Evolutionary conservation across 164 flowering plant genomes (phyloP), one percentile per base, ranked within the genome.

Genomic region (Stephania yunnanensis): DNA sequence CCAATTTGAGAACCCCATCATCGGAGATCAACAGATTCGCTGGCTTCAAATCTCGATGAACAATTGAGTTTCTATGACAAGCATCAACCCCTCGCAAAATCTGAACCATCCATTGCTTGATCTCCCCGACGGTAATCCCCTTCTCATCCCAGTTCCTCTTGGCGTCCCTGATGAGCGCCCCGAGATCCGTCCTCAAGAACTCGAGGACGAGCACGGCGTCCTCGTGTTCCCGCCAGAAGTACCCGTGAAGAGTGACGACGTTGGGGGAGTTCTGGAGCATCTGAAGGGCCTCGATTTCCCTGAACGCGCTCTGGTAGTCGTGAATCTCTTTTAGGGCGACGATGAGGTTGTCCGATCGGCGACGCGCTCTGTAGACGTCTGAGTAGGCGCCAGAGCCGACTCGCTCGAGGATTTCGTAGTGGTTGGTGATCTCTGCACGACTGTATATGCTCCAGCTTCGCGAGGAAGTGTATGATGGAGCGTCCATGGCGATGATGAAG

Each of bases 281-380:
- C 70, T 87, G 92, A n/a, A 95, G 88, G 1, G 99, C 90, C 74
- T 93, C 97, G 80, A 93, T 90, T 78, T 95, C 98, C 6, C 97
- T 87, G 75, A 85, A 88, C 17, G 95, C 94, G 44, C 93, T 85
- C 75, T 87, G 94, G 84, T 88, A 88, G 78, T 95, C 97, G 82
- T 92, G 97, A 73, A 95, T 83, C 84, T 95, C 99, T 80, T 93
- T 95, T 69, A 95, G 92, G 7, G 98, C 97, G 65, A 93, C 94
- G 52, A 53, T 71, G 66, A 86, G 80, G 58, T 71, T 71, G 82
- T 95, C 98, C 73, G 91, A 86, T 76, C 80, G 87, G 0, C 97
- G 91, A 1, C 82, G 84, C 30, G 82, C 97, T 5, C 77, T 75
- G 89, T 93, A 92, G 42, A 92, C 97, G 79, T 93, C 98, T 69